Percentiles rank a stretch among this genome's conserved stretches.
phyloP scores from a whole-genome alignment of 805 yeast genomes.

The Teunomyces pallodes region DNA sequence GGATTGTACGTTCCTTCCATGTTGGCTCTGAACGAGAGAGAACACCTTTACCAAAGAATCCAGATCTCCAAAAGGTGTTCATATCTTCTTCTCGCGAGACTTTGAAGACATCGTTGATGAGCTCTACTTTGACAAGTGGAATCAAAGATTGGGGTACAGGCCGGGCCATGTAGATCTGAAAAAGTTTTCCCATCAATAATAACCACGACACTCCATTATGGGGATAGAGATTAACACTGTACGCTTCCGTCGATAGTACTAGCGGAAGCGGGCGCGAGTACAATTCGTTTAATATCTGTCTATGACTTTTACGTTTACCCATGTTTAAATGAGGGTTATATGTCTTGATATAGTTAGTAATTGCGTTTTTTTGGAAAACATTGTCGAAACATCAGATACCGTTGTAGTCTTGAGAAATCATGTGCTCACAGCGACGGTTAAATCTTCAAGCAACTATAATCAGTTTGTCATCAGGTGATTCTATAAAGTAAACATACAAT shows the following conservation, averaged over 20 bases:
- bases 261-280: constrained; percentile 59
- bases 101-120: constrained; percentile 31
- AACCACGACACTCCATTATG: constrained; percentile 72
- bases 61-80: constrained; percentile 69
- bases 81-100: constrained; percentile 47
- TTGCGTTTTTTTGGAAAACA: neutral
- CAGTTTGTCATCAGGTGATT: constrained; percentile 17
- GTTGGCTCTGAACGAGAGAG: constrained; percentile 90
- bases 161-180: constrained; percentile 6
- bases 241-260: constrained; percentile 31
- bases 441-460: constrained; percentile 26
- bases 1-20: constrained; percentile 67
- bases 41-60: constrained; percentile 92
- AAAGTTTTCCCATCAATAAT: constrained; percentile 38
- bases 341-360: constrained; percentile 13
- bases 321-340: constrained; percentile 11
- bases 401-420: constrained; percentile 91
- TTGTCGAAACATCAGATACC: constrained; percentile 69
- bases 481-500: constrained; percentile 8
- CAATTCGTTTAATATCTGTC: constrained; percentile 26
- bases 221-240: constrained; percentile 43
- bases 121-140: constrained; percentile 20
- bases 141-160: constrained; percentile 25
- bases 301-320: constrained; percentile 32
- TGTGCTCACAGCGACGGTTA: constrained; percentile 59